Base-by-base conservation (phyloP, 306 rosid species). In the Senna tora region DNA sequence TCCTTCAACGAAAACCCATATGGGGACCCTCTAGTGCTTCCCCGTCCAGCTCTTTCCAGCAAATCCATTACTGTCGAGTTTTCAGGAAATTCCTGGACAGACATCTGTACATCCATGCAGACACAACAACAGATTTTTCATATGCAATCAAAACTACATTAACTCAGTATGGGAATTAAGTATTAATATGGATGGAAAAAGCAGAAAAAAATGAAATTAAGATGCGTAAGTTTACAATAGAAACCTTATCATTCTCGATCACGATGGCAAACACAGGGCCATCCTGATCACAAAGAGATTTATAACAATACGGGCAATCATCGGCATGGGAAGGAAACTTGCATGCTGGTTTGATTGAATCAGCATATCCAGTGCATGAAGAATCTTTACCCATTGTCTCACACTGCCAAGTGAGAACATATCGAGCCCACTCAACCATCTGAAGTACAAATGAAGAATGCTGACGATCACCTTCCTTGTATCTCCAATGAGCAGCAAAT, bases 361-460 rank as follows among this genome's bases (percentile, higher is more conserved):
- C 87, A 8, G 67, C 66, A 63, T 60, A 73, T 41, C 78, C 87
- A 41, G 80, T 83, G 45, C 88, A 85, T 14, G 90, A 74, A 36
- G 76, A 71, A 73, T 88, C 96, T 72, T 82, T 83, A 75, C 81
- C 87, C 97, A 89, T 89, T 64, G 97, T 79, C 83, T 91, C 97
- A 2, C 97, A 94, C 75, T 94, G 98, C 98, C 98, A 94, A 28
- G 95, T 89, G 69, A 94, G 87, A 67, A 94, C 92, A 94, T 97
- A 94, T 63, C 98, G 90, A 56, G 95, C 98, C 98, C 98, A 94
- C 82, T 94, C 98, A 7, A 94, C 93, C 98, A 91, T 91, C 87
- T 91, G 98, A 69, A 94, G 96, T 79, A 91, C 97, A 81, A 89
- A 89, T 7, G 96, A 86, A 41, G 97, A 80, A 73, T 80, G 96